Percentiles rank a stretch among this genome's conserved stretches.
These are phyloP conservation scores for Moringa oleifera DNA, from an alignment of 345 rosid species.

Conservation along the genomic window DNA sequence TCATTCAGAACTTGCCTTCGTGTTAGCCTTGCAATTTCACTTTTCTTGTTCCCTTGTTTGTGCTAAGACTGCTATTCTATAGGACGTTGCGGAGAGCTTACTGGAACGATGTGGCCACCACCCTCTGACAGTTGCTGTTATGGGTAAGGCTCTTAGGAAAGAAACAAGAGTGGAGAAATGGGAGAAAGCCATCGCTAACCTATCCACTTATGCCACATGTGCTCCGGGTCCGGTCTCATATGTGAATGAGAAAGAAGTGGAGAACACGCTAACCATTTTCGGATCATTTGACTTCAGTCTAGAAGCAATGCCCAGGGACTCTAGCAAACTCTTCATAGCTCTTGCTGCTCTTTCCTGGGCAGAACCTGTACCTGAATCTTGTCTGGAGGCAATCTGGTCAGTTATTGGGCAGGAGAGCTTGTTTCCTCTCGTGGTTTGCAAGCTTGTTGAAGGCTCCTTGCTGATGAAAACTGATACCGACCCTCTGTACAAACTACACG, in stretches of 20 bases:
- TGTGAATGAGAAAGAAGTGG: constrained; percentile 33
- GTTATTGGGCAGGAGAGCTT: constrained; percentile 26
- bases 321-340: constrained; percentile 23
- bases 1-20: not conserved
- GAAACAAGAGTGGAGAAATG: constrained; percentile 29
- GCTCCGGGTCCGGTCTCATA: constrained; percentile 26
- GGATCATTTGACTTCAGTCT: constrained; percentile 32
- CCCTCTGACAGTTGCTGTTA: constrained; percentile 32
- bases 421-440: constrained; percentile 25
- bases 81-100: constrained; percentile 21
- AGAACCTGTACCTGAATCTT: constrained; percentile 33
- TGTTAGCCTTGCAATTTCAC: not conserved
- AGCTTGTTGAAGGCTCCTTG: constrained; percentile 35
- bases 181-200: constrained; percentile 24
- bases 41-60: not conserved
- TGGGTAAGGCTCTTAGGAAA: constrained; percentile 36
- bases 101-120: constrained; percentile 35
- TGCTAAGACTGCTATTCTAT: not conserved
- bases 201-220: constrained; percentile 28
- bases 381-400: constrained; percentile 28
- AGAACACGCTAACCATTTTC: constrained; percentile 28
- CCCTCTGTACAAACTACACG: constrained; percentile 25
- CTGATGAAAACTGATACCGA: constrained; percentile 26
- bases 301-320: constrained; percentile 32
- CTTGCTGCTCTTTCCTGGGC: constrained; percentile 27